phyloP scores from a whole-genome alignment of 495 filamentous ascomycete species.

The Chlorociboria aeruginascens region DNA sequence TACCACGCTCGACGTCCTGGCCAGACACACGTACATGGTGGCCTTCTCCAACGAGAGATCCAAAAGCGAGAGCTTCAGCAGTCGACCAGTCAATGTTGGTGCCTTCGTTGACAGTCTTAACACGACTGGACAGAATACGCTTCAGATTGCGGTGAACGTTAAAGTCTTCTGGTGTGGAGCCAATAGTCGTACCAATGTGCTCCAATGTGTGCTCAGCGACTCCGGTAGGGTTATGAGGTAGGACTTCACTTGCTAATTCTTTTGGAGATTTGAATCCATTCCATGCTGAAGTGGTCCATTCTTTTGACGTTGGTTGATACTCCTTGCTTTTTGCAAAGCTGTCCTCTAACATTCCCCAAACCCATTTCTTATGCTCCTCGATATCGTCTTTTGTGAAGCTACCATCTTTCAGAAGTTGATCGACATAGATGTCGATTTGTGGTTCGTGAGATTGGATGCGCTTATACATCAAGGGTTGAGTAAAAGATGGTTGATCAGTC shows the following conservation, averaged over 20 bases:
- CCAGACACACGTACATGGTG: slow-evolving; percentile 95
- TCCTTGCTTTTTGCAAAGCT: slow-evolving; percentile 95
- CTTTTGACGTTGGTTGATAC: slow-evolving; percentile 90
- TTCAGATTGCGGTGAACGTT: slow-evolving; percentile 86
- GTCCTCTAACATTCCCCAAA: slow-evolving; percentile 97
- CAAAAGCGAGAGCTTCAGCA: slow-evolving; percentile 92
- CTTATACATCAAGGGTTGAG: slow-evolving; percentile 99
- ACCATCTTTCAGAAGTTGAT: slow-evolving; percentile 77
- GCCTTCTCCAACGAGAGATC: slow-evolving; percentile 78
- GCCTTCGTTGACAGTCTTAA: slow-evolving; percentile 87
- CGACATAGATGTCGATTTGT: slow-evolving; percentile 77
- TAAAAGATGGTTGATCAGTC: slow-evolving; percentile 98
- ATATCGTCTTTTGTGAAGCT: slow-evolving; percentile 96
- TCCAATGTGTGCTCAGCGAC: slow-evolving; percentile 57
- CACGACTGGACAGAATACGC: slow-evolving; percentile 82
- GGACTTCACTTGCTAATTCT: slow-evolving; percentile 86
- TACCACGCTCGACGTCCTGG: slow-evolving; percentile 98
- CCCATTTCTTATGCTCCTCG: slow-evolving; percentile 98
- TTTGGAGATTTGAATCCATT: slow-evolving; percentile 98
- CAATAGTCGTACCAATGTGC: slow-evolving; percentile 68
- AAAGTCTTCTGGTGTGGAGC: slow-evolving; percentile 71
- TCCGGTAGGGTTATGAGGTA: slow-evolving; percentile 84
- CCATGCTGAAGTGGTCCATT: slow-evolving; percentile 98
- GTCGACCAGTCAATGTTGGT: slow-evolving; percentile 96
- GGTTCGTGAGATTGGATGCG: slow-evolving; percentile 70